These are phyloP conservation scores for Xylaria venustula DNA, from an alignment of 495 filamentous ascomycete species.

Conservation along the genomic window DNA sequence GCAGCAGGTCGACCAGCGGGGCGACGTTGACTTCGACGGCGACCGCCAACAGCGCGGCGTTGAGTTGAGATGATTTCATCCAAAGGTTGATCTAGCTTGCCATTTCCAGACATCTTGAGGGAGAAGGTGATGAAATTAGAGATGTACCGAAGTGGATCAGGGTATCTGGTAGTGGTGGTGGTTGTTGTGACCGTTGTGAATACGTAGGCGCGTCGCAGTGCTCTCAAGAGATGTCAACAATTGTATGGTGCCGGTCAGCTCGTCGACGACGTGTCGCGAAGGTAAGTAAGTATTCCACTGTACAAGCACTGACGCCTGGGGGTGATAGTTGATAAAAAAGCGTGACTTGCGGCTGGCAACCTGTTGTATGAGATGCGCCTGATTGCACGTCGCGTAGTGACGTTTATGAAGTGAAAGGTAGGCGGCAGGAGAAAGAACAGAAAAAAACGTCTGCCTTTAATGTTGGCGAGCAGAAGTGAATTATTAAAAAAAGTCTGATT, in stretches of 20 bases:
- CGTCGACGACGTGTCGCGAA: no score
- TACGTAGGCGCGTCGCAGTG: no score
- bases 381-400: not conserved
- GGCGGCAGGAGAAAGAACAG: not conserved
- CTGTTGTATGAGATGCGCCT: not conserved
- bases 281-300: no score
- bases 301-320: no score
- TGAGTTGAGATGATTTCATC: constrained; percentile 90
- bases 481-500: constrained; percentile 5
- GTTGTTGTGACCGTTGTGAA: no score
- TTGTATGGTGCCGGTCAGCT: no score
- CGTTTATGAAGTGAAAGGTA: not conserved
- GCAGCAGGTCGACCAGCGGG: constrained; percentile 50
- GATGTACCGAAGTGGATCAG: constrained; percentile 11
- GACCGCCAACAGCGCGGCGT: constrained; percentile 53
- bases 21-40: constrained; percentile 51
- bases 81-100: constrained; percentile 91
- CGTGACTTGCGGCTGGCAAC: constrained; percentile 10
- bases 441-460: not conserved
- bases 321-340: not conserved
- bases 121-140: constrained; percentile 23
- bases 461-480: not conserved
- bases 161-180: no score
- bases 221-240: no score
- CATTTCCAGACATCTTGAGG: constrained; percentile 73